Base-by-base conservation (phyloP, 176 grass and related monocot species). In the Oryza meridionalis region DNA sequence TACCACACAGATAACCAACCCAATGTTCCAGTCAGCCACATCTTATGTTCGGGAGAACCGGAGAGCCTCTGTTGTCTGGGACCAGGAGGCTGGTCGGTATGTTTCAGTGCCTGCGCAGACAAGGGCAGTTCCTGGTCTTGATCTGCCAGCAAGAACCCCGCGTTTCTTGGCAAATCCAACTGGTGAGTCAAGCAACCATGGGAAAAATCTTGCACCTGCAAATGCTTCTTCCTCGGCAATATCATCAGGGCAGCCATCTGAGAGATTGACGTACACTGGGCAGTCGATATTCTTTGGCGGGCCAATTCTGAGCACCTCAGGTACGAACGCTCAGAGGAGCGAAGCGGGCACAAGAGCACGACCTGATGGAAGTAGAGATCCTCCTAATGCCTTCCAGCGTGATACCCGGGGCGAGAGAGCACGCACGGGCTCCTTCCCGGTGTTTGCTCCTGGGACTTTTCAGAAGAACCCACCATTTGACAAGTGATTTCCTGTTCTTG, bases 271-370 rank as follows among this genome's bases (percentile, higher is more conserved):
- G 1, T 96, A 99, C 74, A 94, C 84, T 0, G 90, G 93, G 9
- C 97, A 92, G 27, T 96, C 93, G 0, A 99, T 99, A 86, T 99
- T 99, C 92, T 99, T 96, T 49, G 97, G 93, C 6, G 97, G 97
- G 3, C 97, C 97, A 45, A 94, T 99, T 75, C 62, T 99, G n/a
- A 86, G 85, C 45, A 81, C 85, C 11, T 73, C 85, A 7, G 75
- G 80, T 77, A 59, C 55, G n/a, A 83, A 85, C 0, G 9, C 32
- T 4, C 77, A 77, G 25, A 84, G 82, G 77, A 88, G 76, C 27
- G 89, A 95, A 80, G 35, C 50, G 0, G 77, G 65, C 11, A 3
- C 89, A 66, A 92, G 92, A 62, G 46, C 12, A 7, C 83, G 66
- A 45, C 88, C 82, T 14, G 92, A 92, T 35, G 82, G 45, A 81